phyloP scores from a whole-genome alignment of 495 filamentous ascomycete species.

The Penicillium angulare region DNA sequence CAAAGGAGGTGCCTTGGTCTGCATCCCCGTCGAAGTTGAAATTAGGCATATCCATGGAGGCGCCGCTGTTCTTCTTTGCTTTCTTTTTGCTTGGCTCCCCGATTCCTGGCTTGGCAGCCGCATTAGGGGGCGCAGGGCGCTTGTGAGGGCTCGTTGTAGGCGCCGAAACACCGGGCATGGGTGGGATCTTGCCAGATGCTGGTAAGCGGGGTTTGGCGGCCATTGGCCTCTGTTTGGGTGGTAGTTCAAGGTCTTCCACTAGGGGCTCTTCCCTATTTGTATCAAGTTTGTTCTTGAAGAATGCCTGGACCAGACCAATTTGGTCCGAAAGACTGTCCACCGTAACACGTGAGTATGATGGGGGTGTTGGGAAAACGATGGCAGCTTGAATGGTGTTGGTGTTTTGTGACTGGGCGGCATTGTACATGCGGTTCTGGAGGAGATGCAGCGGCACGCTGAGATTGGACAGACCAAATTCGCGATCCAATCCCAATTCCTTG shows the following conservation, averaged over 20 bases:
- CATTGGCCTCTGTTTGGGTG: constrained; percentile 87
- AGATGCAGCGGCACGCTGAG: constrained; percentile 93
- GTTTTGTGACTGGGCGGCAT: constrained; percentile 72
- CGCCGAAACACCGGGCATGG: constrained; percentile 28
- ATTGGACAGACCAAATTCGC: constrained; percentile 79
- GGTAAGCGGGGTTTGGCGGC: constrained; percentile 70
- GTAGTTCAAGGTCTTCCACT: constrained; percentile 92
- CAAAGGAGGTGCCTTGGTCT: constrained; percentile 12
- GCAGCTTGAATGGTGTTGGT: constrained; percentile 53
- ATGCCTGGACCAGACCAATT: constrained; percentile 82
- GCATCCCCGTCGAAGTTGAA: constrained; percentile 35
- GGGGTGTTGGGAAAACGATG: constrained; percentile 55
- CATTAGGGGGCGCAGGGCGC: constrained; percentile 55
- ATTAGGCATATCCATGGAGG: constrained; percentile 28
- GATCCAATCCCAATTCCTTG: constrained; percentile 89
- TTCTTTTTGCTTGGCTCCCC: constrained; percentile 50
- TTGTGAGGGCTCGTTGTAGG: constrained; percentile 72
- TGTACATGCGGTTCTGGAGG: constrained; percentile 85
- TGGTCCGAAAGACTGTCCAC: constrained; percentile 71
- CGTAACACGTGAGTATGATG: constrained; percentile 76
- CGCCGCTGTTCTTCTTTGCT: constrained; percentile 45
- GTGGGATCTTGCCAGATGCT: constrained; percentile 85
- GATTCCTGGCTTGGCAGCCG: constrained; percentile 20
- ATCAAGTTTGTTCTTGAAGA: constrained; percentile 85
- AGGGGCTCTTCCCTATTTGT: constrained; percentile 78